Evolutionary conservation across 2,329 filamentous ascomycete genomes (phyloP), one percentile per base, ranked within the genome.

Genomic region (Alternaria gansuensis): DNA sequence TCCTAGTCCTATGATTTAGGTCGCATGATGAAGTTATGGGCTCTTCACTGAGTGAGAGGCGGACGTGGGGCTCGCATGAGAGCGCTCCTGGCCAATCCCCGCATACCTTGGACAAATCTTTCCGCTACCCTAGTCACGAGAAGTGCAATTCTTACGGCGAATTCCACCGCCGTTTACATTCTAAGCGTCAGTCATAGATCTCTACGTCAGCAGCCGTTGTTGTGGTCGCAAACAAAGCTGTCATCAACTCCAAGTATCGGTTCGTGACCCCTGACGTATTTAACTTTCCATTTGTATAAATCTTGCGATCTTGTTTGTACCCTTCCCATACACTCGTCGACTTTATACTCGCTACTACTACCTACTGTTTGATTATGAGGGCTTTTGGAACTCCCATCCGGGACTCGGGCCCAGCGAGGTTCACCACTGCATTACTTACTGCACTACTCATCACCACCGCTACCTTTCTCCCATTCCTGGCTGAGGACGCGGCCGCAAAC

Each of bases 401-500:
- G 2, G 41, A 54, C 36, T 63, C 54, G 11, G 37, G 26, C n/a
- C 29, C 41, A 23, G 54, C 41, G 8, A 54, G 41, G 4, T 54
- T 62, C 29, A 46, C 57, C 5, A 57, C 51, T 26, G 59, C 65
- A 13, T 43, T 68, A 10, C 24, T 57, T 14, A 50, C 57, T 24
- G 61, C 63, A 8, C 37, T 60, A 2, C 9, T 64, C 6, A 50
- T 67, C 3, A 65, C 60, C 26, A 62, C 56, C 31, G 58, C 62
- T 21, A 64, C 55, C 9, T 62, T 66, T 36, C 11, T 65, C 4
- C 63, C 63, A 26, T 54, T 69, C 3, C 36, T 67, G 1, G 48
- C 66, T 5, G 53, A 50, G 10, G 23, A 31, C 24, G 33, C 54
- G n/a, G 34, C 37, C 17, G 54, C 56, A 34, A 48, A 23, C 24